Conservation (phyloP, 2,329 filamentous ascomycete genomes). For the Fusarium nodosum region DNA sequence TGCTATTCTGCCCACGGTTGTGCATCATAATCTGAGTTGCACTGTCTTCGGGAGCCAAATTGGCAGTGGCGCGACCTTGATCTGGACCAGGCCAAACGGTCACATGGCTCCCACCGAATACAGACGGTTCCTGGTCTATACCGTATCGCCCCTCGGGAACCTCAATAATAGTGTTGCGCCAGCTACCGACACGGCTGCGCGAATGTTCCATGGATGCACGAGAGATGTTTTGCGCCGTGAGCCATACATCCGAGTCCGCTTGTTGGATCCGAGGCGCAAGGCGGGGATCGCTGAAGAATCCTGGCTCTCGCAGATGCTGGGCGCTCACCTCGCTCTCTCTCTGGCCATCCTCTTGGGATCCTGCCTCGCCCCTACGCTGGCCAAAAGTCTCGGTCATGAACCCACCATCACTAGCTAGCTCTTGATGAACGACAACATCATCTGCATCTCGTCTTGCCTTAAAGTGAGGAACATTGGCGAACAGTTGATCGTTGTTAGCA, state of each 20-base stretch:
- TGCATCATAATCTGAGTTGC: neutral
- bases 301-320: constrained; percentile 5
- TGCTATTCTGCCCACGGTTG: neutral
- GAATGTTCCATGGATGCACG: neutral
- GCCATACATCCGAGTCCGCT: neutral
- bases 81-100: constrained; percentile 24
- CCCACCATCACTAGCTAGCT: neutral
- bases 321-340: neutral
- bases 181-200: constrained; percentile 7
- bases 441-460: constrained; percentile 17
- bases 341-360: neutral
- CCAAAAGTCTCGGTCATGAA: neutral
- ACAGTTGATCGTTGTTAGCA: constrained; percentile 34
- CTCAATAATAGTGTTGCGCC: constrained; percentile 6
- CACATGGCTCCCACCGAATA: constrained; percentile 15
- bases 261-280: neutral
- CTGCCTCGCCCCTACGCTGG: neutral
- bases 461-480: constrained; percentile 31
- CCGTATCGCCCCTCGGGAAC: neutral
- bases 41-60: constrained; percentile 18
- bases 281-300: constrained; percentile 10
- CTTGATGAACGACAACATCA: constrained; percentile 31
- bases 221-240: neutral
- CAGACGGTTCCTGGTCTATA: constrained; percentile 1
- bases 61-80: neutral